Percentiles rank a stretch among this genome's conserved stretches.
Conservation (phyloP, 2,329 filamentous ascomycete genomes). For the Diaporthe longicolla region DNA sequence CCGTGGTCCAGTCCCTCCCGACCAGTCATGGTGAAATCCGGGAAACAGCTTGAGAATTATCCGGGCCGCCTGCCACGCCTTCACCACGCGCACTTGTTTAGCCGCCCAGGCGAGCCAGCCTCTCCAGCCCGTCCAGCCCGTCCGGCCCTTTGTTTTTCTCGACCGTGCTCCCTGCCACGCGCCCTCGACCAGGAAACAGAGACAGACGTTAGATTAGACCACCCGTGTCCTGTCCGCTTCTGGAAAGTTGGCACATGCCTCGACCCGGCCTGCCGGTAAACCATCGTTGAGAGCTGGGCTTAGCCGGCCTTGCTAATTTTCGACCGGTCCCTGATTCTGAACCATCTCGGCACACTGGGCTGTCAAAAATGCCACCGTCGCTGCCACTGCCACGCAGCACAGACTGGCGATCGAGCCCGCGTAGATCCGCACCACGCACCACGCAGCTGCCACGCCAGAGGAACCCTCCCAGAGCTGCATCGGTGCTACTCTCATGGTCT, state of each 20-base stretch:
- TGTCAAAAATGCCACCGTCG: constrained; percentile 31
- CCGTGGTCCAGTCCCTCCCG: background rate
- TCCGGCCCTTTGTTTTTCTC: constrained; percentile 12
- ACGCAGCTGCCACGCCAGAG: background rate
- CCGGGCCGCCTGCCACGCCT: constrained; percentile 2
- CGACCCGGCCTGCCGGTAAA: constrained; percentile 19
- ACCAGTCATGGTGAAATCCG: constrained; percentile 3
- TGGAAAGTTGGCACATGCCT: background rate
- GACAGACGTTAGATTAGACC: background rate
- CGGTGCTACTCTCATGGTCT: background rate
- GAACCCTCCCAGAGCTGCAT: constrained; percentile 7
- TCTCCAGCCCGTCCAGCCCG: background rate
- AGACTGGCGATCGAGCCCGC: constrained; percentile 27
- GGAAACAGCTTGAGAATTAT: background rate
- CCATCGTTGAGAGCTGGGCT: constrained; percentile 1
- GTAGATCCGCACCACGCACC: constrained; percentile 20
- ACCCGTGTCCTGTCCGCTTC: constrained; percentile 12
- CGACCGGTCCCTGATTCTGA: background rate
- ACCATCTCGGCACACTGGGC: background rate
- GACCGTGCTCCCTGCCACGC: background rate
- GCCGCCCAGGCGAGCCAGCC: background rate
- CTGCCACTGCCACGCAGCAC: constrained; percentile 31
- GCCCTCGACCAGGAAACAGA: background rate
- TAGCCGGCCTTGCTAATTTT: constrained; percentile 1
- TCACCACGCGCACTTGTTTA: constrained; percentile 6